Evolutionary conservation across 116 monocot species (phyloP).

Genomic region (Zostera marina): DNA sequence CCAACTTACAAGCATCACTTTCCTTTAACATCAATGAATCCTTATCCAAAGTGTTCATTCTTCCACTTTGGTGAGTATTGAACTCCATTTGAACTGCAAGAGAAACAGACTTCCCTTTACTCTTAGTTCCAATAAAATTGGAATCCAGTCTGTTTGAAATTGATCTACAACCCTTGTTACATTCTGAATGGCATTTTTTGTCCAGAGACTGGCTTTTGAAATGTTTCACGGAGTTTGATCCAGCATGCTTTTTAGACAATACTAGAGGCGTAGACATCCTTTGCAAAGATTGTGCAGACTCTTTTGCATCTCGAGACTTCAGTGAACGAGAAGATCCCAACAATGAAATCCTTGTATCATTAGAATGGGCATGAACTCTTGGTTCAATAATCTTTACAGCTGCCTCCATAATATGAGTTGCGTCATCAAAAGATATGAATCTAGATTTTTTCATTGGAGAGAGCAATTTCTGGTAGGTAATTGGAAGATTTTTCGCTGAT

Average conservation of each 20-base stretch:
- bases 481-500: conserved; percentile 29
- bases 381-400: conserved; percentile 74
- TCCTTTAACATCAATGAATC: conserved; percentile 20
- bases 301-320: conserved; percentile 27
- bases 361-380: conserved; percentile 15
- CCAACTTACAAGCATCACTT: conserved; percentile 18
- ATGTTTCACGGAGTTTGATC: conserved; percentile 20
- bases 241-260: conserved; percentile 19
- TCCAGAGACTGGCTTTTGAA: conserved; percentile 25
- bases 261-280: conserved; percentile 28
- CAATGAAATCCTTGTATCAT: conserved; percentile 25
- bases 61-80: conserved; percentile 68
- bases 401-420: conserved; percentile 75
- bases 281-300: conserved; percentile 15
- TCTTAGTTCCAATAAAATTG: conserved; percentile 15
- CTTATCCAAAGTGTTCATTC: conserved; percentile 13
- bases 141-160: conserved; percentile 23
- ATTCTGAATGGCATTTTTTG: conserved; percentile 43
- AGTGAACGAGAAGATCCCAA: conserved; percentile 20
- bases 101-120: conserved; percentile 58
- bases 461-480: conserved; percentile 39
- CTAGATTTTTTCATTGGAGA: conserved; percentile 73
- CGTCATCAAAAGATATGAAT: conserved; percentile 37
- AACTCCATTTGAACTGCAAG: conserved; percentile 74
- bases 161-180: conserved; percentile 11